Evolutionary conservation across 148 eudicot species (phyloP).

Genomic region (Vaccinium vitisidaea): DNA sequence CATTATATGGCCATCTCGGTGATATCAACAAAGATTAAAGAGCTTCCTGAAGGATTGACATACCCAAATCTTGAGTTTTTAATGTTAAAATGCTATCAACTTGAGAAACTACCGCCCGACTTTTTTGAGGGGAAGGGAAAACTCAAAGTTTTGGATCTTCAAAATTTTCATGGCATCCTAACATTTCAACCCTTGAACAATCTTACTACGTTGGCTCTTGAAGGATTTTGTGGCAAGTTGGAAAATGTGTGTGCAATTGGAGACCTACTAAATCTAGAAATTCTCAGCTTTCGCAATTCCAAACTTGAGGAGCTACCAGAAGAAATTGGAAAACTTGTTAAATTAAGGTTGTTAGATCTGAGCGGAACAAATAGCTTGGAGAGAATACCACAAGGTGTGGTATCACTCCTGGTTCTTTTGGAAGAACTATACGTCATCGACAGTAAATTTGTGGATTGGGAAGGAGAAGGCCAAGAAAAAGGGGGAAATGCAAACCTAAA

Average conservation of each 20-base stretch:
- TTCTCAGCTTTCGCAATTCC: not conserved
- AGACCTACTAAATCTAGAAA: not conserved
- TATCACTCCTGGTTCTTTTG: not conserved
- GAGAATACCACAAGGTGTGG: slow-evolving; percentile 24
- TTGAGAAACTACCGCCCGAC: slow-evolving; percentile 10
- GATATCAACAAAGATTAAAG: slow-evolving; percentile 20
- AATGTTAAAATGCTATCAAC: slow-evolving; percentile 9
- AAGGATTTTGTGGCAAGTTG: slow-evolving; percentile 15
- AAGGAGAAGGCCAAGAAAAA: not conserved
- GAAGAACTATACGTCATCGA: not conserved
- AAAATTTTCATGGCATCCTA: slow-evolving; percentile 14
- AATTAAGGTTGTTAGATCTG: slow-evolving; percentile 35
- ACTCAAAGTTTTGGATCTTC: slow-evolving; percentile 33
- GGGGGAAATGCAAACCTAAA: not conserved
- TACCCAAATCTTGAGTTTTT: slow-evolving; percentile 30
- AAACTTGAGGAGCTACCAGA: not conserved
- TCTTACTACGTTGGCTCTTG: slow-evolving; percentile 29
- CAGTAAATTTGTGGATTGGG: not conserved
- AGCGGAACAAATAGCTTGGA: slow-evolving; percentile 4
- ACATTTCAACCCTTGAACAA: slow-evolving; percentile 31
- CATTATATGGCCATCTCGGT: slow-evolving; percentile 33
- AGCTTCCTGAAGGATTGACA: slow-evolving; percentile 21
- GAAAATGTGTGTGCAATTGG: slow-evolving; percentile 11
- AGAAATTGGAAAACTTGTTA: slow-evolving; percentile 30
- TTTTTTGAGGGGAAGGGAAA: slow-evolving; percentile 37